phyloP scores from a whole-genome alignment of 805 yeast genomes.

The Ascoidea rubescens region DNA sequence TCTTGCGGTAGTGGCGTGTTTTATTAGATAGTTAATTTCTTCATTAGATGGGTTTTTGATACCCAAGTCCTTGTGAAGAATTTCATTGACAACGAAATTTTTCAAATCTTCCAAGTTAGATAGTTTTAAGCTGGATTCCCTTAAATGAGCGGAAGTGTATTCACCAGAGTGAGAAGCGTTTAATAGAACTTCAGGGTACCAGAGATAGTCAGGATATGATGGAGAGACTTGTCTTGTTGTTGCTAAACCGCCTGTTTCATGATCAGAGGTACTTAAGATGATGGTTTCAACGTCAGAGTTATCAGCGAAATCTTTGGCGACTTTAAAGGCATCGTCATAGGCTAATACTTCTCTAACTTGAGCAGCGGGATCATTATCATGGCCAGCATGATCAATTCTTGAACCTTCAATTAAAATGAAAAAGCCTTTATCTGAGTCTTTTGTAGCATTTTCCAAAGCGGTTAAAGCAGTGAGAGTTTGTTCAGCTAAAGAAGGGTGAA shows the following conservation, averaged over 20 bases:
- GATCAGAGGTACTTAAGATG: conserved; percentile 77
- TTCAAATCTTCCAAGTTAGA: conserved; percentile 18
- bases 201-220: conserved; percentile 70
- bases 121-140: conserved; percentile 12
- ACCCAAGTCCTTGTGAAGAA: conserved; percentile 49
- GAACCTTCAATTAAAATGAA: conserved; percentile 84
- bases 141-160: conserved; percentile 36
- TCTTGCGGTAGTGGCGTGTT: conserved; percentile 18
- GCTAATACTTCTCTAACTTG: conserved; percentile 87
- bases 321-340: conserved; percentile 67
- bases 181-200: conserved; percentile 71
- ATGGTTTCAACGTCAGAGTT: conserved; percentile 61
- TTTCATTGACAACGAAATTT: conserved; percentile 37
- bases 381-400: conserved; percentile 92
- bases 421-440: conserved; percentile 69
- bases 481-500: conserved; percentile 69
- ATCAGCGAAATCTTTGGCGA: conserved; percentile 60
- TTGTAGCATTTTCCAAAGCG: conserved; percentile 51
- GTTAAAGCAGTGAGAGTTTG: conserved; percentile 62
- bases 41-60: conserved; percentile 37
- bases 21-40: conserved; percentile 36
- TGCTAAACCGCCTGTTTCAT: conserved; percentile 93
- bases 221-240: conserved; percentile 63
- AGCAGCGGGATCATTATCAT: conserved; percentile 86
- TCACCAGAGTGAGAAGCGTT: conserved; percentile 72